Evolutionary conservation across 306 rosid species (phyloP).

Genomic region (Trifolium fragiferum): DNA sequence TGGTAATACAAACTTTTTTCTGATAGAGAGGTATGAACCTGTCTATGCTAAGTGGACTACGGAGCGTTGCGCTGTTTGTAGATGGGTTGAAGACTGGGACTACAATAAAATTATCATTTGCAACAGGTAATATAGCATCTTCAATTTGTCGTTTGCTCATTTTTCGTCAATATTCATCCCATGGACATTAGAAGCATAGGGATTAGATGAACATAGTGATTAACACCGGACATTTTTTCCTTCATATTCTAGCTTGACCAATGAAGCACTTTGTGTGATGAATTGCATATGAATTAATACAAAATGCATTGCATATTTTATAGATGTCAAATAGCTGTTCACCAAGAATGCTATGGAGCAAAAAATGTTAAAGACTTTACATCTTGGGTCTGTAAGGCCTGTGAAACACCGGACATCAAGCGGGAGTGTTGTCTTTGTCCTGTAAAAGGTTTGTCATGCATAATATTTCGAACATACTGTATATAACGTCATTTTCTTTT

Average conservation of each 20-base stretch:
- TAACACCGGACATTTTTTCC: conserved; percentile 2
- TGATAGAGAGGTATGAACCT: conserved; percentile 93
- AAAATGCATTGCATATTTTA: conserved; percentile 38
- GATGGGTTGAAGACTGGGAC: conserved; percentile 99
- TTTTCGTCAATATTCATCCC: conserved; percentile 18
- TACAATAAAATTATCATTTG: conserved; percentile 97
- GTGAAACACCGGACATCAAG: conserved; percentile 87
- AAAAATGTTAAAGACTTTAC: conserved; percentile 88
- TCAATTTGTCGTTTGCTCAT: too few relatives aligned
- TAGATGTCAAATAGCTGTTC: conserved; percentile 99
- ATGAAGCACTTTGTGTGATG: conserved; percentile 30
- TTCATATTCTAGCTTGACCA: conserved; percentile 31
- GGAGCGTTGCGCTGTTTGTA: conserved; percentile 98
- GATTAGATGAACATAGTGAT: not conserved
- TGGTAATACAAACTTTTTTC: conserved; percentile 36
- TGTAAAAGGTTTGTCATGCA: conserved; percentile 72
- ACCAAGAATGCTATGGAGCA: conserved; percentile 99
- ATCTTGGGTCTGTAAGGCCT: conserved; percentile 98
- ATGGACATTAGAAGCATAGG: not conserved
- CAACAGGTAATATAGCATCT: conserved; percentile 63
- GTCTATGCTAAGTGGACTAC: conserved; percentile 96
- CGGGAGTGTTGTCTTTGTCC: conserved; percentile 99
- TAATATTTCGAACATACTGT: conserved; percentile 22
- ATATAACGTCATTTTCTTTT: not conserved
- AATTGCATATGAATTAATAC: conserved; percentile 21